A percentile compares a stretch with the other conserved stretches of the same genome.
These are phyloP conservation scores for Plasmodium inui DNA, from an alignment of 169 alveolate genomes.

Conservation along the genomic window DNA sequence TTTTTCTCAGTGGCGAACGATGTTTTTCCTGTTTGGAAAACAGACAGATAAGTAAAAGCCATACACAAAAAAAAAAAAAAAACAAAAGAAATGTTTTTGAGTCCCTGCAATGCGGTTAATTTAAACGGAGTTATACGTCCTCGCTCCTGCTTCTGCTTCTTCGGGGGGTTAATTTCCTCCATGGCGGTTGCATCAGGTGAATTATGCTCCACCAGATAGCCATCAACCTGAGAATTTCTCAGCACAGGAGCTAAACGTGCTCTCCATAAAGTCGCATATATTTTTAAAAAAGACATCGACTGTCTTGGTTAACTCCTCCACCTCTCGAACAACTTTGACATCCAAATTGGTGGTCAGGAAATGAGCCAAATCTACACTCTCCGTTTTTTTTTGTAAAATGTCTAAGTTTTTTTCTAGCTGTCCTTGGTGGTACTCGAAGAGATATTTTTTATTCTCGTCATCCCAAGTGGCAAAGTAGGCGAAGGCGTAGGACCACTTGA, in stretches of 20 bases:
- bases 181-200: not conserved
- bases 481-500: constrained; percentile 67
- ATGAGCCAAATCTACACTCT: constrained; percentile 29
- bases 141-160: too few relatives aligned
- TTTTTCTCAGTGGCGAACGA: not conserved
- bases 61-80: too few relatives aligned
- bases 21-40: not conserved
- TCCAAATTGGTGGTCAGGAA: constrained; percentile 18
- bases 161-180: not conserved
- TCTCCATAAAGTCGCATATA: constrained; percentile 25
- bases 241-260: not conserved
- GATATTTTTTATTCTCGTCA: constrained; percentile 19
- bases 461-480: constrained; percentile 57
- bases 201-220: not conserved
- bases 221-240: not conserved
- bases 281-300: constrained; percentile 38
- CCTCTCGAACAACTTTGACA: constrained; percentile 5
- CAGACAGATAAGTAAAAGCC: not conserved
- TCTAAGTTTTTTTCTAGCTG: constrained; percentile 61
- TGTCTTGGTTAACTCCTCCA: constrained; percentile 17
- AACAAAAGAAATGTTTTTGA: not conserved
- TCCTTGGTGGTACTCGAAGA: constrained; percentile 71
- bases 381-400: constrained; percentile 47
- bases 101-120: not conserved
- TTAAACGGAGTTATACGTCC: not conserved